These are phyloP conservation scores for Mucor saturninus DNA, from an alignment of 371 early-diverging fungal species.

Conservation along the genomic window DNA sequence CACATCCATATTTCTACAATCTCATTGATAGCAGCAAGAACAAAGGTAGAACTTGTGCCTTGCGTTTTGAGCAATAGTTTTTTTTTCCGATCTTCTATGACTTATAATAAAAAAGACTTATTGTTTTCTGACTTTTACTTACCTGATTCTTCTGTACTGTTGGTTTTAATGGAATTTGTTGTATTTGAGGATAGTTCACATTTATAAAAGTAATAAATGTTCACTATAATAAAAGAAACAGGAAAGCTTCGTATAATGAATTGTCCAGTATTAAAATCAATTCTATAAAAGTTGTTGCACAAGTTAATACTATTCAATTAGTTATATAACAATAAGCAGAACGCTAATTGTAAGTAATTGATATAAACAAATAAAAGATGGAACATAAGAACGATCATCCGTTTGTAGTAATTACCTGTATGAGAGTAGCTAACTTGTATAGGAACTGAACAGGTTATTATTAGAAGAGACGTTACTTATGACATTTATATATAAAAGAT, in stretches of 20 bases:
- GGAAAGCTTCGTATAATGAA: slow-evolving; percentile 23
- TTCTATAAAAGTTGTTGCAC: slow-evolving; percentile 22
- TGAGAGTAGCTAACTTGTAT: slow-evolving; percentile 18
- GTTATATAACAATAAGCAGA: slow-evolving; percentile 17
- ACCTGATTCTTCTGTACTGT: slow-evolving; percentile 29
- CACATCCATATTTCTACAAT: slow-evolving; percentile 28
- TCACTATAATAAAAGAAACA: slow-evolving; percentile 27
- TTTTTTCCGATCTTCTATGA: slow-evolving; percentile 20
- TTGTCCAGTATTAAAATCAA: too few relatives aligned
- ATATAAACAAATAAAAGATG: slow-evolving; percentile 17
- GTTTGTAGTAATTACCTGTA: slow-evolving; percentile 20
- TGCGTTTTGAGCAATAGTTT: slow-evolving; percentile 31
- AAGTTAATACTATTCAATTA: slow-evolving; percentile 23
- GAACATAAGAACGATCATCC: slow-evolving; percentile 16
- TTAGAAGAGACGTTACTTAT: slow-evolving; percentile 21
- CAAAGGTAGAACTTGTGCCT: slow-evolving; percentile 25
- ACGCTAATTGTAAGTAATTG: slow-evolving; percentile 21
- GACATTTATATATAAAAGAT: slow-evolving; percentile 24
- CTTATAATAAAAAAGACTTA: slow-evolving; percentile 29
- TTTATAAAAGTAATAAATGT: slow-evolving; percentile 18
- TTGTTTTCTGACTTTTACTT: slow-evolving; percentile 22
- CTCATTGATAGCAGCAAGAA: slow-evolving; percentile 29
- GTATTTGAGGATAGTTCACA: slow-evolving; percentile 21
- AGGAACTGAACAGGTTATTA: slow-evolving; percentile 21
- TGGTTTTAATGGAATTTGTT: slow-evolving; percentile 30